Evolutionary conservation across 2,329 filamentous ascomycete genomes (phyloP), one percentile per base, ranked within the genome.

Genomic region (Sporothrix sp.): DNA sequence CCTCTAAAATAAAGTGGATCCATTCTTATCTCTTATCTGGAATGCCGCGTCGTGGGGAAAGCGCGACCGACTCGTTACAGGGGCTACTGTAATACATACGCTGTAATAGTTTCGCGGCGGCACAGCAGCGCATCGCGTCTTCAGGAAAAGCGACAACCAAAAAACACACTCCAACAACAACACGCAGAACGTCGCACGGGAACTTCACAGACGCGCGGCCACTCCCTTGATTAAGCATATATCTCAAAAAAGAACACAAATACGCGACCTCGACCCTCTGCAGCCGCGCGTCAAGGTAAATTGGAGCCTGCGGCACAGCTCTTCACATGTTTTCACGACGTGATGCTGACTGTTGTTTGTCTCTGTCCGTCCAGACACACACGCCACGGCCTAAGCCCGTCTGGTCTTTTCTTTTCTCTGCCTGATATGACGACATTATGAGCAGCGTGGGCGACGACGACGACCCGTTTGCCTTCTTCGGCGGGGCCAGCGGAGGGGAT

Each of bases 21-120:
- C 13, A 8, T 39, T 16, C 48, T 48, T 52, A 52, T 52, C 50
- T 37, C 37, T 52, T 52, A 52, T 52, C 50, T 44, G 1, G 13
- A 40, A 38, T 18, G 11, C 27, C n/a, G 3, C 27, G 39, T 23
- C 37, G 28, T 40, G 47, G 28, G 46, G 46, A 48, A 48, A 25
- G 36, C 18, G 28, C 36, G 25, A 33, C 46, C 18, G 28, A 20
- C 9, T 27, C 10, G 14, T 33, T 25, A 30, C 33, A 38, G 33
- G 33, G 43, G 20, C 8, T 10, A 6, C 25, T 10, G 5, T 10
- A 28, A 6, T 28, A 28, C 5, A 28, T 10, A 28, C 25, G 10
- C 10, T 28, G 5, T 33, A 18, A 16, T 45, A 33, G 10, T 33
- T 45, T 35, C 20, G 7, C 30, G 40, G 13, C 8, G n/a, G 28